Percentiles rank a stretch among this genome's conserved stretches.
Evolutionary conservation across 495 filamentous ascomycete genomes (phyloP).

Genomic region (Talaromyces ruber): DNA sequence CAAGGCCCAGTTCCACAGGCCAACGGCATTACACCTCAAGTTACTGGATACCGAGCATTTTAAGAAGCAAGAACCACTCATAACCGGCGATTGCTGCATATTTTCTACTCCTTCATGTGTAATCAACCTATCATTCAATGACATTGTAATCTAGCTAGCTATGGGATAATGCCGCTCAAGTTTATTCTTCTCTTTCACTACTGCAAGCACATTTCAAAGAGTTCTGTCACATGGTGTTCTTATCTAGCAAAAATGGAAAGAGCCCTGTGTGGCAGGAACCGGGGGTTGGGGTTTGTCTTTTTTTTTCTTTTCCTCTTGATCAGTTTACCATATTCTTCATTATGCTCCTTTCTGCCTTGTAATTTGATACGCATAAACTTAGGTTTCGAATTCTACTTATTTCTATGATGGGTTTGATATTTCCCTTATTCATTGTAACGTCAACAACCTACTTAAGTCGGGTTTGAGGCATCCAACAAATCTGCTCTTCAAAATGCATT

Average conservation of each 20-base stretch:
- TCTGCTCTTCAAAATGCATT: not conserved
- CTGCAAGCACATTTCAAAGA: not conserved
- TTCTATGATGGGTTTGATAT: not conserved
- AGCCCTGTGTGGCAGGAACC: not conserved
- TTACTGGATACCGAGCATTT: constrained; percentile 63
- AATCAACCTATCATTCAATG: constrained; percentile 4
- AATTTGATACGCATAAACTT: not conserved
- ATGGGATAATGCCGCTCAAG: constrained; percentile 5
- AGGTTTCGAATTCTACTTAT: not conserved
- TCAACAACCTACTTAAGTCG: not conserved
- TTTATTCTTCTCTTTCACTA: not conserved
- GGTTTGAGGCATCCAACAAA: not conserved
- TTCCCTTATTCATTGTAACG: not conserved
- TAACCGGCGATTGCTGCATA: not conserved
- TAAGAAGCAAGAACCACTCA: constrained; percentile 15
- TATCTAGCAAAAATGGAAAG: not conserved
- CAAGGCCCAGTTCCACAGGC: constrained; percentile 71
- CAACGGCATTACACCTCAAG: constrained; percentile 74
- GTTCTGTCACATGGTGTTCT: not conserved
- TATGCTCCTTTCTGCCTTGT: not conserved
- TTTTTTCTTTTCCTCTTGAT: not conserved
- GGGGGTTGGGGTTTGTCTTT: not conserved
- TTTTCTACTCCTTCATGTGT: constrained; percentile 6
- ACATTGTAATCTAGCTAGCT: constrained; percentile 9
- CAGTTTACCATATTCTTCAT: not conserved